phyloP scores from a whole-genome alignment of 345 rosid genomes.

The Lumnitzera littorea region DNA sequence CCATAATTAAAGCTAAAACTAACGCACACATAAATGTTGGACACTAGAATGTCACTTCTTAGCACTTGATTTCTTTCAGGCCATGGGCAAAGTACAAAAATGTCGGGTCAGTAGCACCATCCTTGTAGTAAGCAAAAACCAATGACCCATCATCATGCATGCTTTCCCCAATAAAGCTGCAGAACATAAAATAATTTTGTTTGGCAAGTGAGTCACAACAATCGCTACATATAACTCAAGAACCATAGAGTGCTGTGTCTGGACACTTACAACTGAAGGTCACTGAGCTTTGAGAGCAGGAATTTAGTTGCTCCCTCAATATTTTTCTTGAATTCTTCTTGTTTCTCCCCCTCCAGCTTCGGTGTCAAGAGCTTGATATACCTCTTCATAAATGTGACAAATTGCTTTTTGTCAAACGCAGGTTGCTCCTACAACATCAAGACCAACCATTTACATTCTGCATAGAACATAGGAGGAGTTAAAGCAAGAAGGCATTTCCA shows the following conservation, averaged over 20 bases:
- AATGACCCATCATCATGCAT: constrained; percentile 61
- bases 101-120: constrained; percentile 86
- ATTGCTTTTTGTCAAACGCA: constrained; percentile 76
- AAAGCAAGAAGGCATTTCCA: neutral
- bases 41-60: constrained; percentile 12
- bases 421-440: constrained; percentile 75
- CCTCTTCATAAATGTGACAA: constrained; percentile 58
- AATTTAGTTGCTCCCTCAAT: constrained; percentile 90
- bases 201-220: neutral
- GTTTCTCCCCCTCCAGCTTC: constrained; percentile 47
- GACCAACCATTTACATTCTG: too few species aligned
- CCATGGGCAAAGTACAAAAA: constrained; percentile 80
- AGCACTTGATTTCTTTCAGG: constrained; percentile 96
- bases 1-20: constrained; percentile 14
- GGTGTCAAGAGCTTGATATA: constrained; percentile 67
- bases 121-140: constrained; percentile 98
- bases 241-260: neutral
- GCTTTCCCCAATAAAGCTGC: constrained; percentile 95
- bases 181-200: neutral
- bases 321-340: constrained; percentile 59
- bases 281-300: constrained; percentile 68
- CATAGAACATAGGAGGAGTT: neutral
- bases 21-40: constrained; percentile 9
- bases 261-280: constrained; percentile 79
- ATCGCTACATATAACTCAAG: neutral